Conservation (phyloP, 495 filamentous ascomycete genomes). For the Rhypophila decipiens region DNA sequence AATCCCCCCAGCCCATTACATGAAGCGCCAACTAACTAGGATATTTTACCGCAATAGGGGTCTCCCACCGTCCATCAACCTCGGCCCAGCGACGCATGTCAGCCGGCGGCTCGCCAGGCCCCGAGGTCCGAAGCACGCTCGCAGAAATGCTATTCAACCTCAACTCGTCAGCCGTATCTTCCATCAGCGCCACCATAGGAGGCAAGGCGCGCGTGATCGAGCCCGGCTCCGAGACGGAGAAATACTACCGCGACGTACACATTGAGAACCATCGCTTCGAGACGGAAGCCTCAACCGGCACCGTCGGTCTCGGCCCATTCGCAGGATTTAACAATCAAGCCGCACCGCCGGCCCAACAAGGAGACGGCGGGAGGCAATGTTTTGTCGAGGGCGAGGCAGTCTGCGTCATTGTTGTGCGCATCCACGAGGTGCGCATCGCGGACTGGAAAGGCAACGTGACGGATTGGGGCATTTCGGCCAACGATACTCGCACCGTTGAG, state of each 20-base stretch:
- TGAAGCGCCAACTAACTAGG: not conserved
- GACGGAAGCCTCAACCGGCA: conserved; percentile 38
- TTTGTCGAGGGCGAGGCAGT: conserved; percentile 67
- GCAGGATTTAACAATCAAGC: no score
- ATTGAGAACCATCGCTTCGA: conserved; percentile 88
- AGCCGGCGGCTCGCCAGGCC: conserved; percentile 55
- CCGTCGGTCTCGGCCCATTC: no score
- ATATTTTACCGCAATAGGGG: conserved; percentile 40
- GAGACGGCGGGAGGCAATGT: conserved; percentile 47
- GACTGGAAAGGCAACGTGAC: conserved; percentile 76
- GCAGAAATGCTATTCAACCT: conserved; percentile 79
- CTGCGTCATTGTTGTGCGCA: conserved; percentile 65
- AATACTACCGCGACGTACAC: conserved; percentile 73
- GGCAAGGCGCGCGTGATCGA: conserved; percentile 70
- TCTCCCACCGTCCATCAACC: conserved; percentile 85
- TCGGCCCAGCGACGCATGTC: conserved; percentile 52
- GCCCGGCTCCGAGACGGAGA: conserved; percentile 68
- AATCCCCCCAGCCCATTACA: not conserved
- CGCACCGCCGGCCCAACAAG: no score
- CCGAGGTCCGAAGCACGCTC: conserved; percentile 60
- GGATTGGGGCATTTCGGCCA: conserved; percentile 60
- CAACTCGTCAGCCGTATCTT: conserved; percentile 80
- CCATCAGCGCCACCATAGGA: conserved; percentile 89
- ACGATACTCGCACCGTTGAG: no score
- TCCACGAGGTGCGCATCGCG: conserved; percentile 67